Percentiles rank a stretch among this genome's conserved stretches.
phyloP scores from a whole-genome alignment of 2,329 filamentous ascomycete species.

The Penicillium sp. region DNA sequence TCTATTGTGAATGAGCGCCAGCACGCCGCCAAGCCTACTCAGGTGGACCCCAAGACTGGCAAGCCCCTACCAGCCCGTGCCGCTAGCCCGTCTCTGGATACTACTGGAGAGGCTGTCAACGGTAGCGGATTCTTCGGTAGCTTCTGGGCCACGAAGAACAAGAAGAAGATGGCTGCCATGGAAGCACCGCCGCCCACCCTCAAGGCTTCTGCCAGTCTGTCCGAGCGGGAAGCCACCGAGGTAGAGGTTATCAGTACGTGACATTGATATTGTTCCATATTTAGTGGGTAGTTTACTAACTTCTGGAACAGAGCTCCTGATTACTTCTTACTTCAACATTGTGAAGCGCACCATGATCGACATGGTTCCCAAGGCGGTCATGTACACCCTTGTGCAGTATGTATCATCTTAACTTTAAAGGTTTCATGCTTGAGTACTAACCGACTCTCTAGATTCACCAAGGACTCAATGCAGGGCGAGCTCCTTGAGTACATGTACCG shows the following conservation, averaged over 20 bases:
- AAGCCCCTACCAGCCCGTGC: slow-evolving; percentile 84
- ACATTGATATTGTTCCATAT: slow-evolving; percentile 6
- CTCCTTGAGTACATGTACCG: slow-evolving; percentile 97
- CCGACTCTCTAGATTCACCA: slow-evolving; percentile 67
- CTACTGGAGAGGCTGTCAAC: slow-evolving; percentile 56
- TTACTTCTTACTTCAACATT: slow-evolving; percentile 97
- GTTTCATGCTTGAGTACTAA: slow-evolving; percentile 6
- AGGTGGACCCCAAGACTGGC: slow-evolving; percentile 97
- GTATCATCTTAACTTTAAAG: slow-evolving; percentile 39
- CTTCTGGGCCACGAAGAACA: slow-evolving; percentile 99
- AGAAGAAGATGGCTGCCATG: slow-evolving; percentile 99
- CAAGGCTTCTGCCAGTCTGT: slow-evolving; percentile 90
- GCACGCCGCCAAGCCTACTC: slow-evolving; percentile 79
- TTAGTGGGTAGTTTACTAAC: slow-evolving; percentile 14
- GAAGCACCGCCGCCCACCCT: slow-evolving; percentile 88
- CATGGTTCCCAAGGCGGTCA: slow-evolving; percentile 99
- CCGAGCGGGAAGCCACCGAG: slow-evolving; percentile 90
- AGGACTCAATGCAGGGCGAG: slow-evolving; percentile 98
- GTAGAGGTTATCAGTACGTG: slow-evolving; percentile 95
- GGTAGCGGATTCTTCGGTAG: slow-evolving; percentile 89
- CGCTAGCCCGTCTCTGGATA: slow-evolving; percentile 70
- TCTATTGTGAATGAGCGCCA: slow-evolving; percentile 91
- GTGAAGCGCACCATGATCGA: slow-evolving; percentile 98
- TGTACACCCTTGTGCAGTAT: slow-evolving; percentile 93
- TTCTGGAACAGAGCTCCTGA: slow-evolving; percentile 71